Evolutionary conservation across 208 protist genomes (phyloP).

Genomic region (Kentomonas sorsogonicus): DNA sequence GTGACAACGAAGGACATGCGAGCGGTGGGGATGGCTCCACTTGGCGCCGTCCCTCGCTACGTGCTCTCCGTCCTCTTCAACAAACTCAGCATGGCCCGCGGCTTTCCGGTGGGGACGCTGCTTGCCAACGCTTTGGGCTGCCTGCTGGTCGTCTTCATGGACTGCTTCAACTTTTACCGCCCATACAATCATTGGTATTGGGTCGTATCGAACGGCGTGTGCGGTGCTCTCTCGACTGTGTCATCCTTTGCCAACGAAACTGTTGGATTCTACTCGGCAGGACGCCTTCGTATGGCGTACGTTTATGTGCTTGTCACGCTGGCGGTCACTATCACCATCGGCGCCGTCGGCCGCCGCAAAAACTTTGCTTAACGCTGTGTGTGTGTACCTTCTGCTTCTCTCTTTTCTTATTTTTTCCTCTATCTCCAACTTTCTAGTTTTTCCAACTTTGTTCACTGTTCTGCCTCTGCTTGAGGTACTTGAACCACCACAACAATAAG

Average conservation of each 20-base stretch:
- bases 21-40: conserved; percentile 31
- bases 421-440: neutral
- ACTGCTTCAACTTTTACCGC: conserved; percentile 17
- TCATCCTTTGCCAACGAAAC: conserved; percentile 48
- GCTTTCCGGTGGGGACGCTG: conserved; percentile 51
- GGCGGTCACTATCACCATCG: conserved; percentile 22
- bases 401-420: conserved; percentile 2
- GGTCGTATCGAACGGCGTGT: conserved; percentile 35
- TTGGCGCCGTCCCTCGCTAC: conserved; percentile 40
- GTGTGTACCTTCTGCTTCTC: neutral
- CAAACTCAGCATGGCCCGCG: conserved; percentile 17
- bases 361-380: conserved; percentile 15
- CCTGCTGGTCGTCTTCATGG: conserved; percentile 25
- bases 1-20: conserved; percentile 23
- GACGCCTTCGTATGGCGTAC: conserved; percentile 20
- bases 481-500: no score
- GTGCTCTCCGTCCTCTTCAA: conserved; percentile 36
- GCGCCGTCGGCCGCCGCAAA: conserved; percentile 26
- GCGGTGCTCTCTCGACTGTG: conserved; percentile 46
- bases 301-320: conserved; percentile 31
- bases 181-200: conserved; percentile 23
- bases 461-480: no score
- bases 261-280: conserved; percentile 20
- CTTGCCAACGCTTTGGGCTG: conserved; percentile 30
- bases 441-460: neutral